phyloP scores from a whole-genome alignment of 768 basidiomycete species.

The Phylloporus sp. region DNA sequence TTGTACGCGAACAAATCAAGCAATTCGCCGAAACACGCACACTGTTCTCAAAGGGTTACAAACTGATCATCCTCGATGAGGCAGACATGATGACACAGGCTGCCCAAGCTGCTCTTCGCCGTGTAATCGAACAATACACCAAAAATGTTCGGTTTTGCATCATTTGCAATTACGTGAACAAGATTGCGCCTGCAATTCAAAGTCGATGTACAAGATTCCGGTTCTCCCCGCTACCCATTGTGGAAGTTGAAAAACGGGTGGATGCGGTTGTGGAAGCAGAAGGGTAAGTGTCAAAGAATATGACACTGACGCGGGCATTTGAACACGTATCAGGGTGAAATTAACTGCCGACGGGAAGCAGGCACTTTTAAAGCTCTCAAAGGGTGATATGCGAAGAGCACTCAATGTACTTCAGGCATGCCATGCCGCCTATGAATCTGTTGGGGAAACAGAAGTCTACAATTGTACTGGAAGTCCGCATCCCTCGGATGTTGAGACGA shows the following conservation, averaged over 20 bases:
- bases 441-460: slow-evolving; percentile 89
- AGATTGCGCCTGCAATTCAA: slow-evolving; percentile 97
- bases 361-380: slow-evolving; percentile 90
- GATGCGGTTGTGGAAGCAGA: slow-evolving; percentile 78
- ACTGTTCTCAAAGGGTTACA: slow-evolving; percentile 88
- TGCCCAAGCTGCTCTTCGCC: slow-evolving; percentile 93
- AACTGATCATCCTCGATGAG: slow-evolving; percentile 96
- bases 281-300: slow-evolving; percentile 47
- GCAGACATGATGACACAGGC: slow-evolving; percentile 99
- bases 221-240: slow-evolving; percentile 86
- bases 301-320: not conserved
- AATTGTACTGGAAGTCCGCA: slow-evolving; percentile 97
- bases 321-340: slow-evolving; percentile 59
- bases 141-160: slow-evolving; percentile 99
- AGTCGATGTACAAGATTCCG: slow-evolving; percentile 97
- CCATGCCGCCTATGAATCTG: slow-evolving; percentile 90
- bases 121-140: slow-evolving; percentile 98
- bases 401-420: slow-evolving; percentile 97
- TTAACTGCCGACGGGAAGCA: slow-evolving; percentile 81
- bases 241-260: slow-evolving; percentile 82
- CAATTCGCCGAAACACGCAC: slow-evolving; percentile 97
- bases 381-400: slow-evolving; percentile 96
- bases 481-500: slow-evolving; percentile 88
- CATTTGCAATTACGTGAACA: slow-evolving; percentile 99
- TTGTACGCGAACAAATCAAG: slow-evolving; percentile 98